A percentile compares a stretch with the other conserved stretches of the same genome.
These are phyloP conservation scores for Neostapfia colusana DNA, from an alignment of 176 grass and related monocot species.

Conservation along the genomic window DNA sequence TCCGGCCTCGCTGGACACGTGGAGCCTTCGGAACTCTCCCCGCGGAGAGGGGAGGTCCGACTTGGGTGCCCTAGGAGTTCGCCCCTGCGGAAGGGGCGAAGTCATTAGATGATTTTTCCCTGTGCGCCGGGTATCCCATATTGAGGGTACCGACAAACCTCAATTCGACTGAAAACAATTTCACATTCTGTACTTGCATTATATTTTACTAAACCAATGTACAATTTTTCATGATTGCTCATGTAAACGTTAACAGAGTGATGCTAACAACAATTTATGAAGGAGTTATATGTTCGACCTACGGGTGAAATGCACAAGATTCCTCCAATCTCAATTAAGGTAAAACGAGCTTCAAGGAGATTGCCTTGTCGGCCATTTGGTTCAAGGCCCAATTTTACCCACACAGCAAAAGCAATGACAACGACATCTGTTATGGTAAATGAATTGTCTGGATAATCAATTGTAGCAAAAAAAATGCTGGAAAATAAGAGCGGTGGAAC, in stretches of 20 bases:
- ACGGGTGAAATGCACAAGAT: neutral
- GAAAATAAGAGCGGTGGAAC: neutral
- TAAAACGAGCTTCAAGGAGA: neutral
- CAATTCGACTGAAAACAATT: neutral
- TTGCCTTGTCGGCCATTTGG: neutral
- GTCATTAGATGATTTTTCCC: too few species aligned
- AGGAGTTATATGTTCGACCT: neutral
- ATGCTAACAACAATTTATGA: neutral
- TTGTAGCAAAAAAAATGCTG: neutral
- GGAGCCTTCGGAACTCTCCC: too few species aligned
- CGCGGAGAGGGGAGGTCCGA: too few species aligned
- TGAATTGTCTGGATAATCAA: neutral
- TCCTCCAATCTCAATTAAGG: neutral
- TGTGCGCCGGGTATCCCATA: too few species aligned
- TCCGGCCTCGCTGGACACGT: too few species aligned
- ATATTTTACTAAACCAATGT: neutral
- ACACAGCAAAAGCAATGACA: neutral
- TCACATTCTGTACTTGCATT: neutral
- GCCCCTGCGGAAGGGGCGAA: too few species aligned
- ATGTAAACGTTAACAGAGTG: neutral
- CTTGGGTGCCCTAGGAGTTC: too few species aligned
- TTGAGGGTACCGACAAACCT: too few species aligned
- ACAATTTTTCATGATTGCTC: neutral
- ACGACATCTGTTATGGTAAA: neutral
- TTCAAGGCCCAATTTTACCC: neutral